These are phyloP conservation scores for Davidsoniella australis DNA, from an alignment of 2,329 filamentous ascomycete species.

Conservation along the genomic window DNA sequence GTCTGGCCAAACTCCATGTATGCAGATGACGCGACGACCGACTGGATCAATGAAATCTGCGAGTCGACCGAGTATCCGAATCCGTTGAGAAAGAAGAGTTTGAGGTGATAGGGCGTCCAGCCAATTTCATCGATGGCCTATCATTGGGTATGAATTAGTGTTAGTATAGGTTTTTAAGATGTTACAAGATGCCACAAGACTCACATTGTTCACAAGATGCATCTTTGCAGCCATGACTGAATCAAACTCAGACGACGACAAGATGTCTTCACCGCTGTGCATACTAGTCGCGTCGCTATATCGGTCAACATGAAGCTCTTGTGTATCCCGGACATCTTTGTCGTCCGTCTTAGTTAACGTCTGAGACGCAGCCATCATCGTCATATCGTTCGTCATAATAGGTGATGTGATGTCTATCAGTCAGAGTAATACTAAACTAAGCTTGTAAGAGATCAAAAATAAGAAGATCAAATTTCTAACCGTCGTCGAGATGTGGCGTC, in stretches of 20 bases:
- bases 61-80: conserved; percentile 37
- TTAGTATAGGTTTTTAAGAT: not conserved
- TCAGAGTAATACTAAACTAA: too few species aligned
- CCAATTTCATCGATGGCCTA: conserved; percentile 42
- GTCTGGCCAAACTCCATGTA: conserved; percentile 39
- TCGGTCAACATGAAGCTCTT: not conserved
- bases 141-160: not conserved
- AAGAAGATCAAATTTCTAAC: too few species aligned
- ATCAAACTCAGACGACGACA: conserved; percentile 30
- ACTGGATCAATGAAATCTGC: conserved; percentile 37
- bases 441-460: too few species aligned
- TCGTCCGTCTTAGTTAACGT: too few species aligned
- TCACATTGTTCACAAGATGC: conserved; percentile 49
- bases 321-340: too few species aligned
- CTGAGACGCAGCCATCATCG: too few species aligned
- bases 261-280: conserved; percentile 28
- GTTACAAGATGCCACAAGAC: not conserved
- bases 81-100: conserved; percentile 44
- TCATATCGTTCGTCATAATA: too few species aligned
- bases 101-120: conserved; percentile 41
- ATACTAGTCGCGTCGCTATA: not conserved
- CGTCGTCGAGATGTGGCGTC: too few species aligned
- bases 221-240: conserved; percentile 49
- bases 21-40: conserved; percentile 41
- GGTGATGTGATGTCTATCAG: too few species aligned